Percentiles rank a stretch among this genome's conserved stretches.
phyloP scores from a whole-genome alignment of 2,329 filamentous ascomycete genomes.

The Colletotrichum sp. region DNA sequence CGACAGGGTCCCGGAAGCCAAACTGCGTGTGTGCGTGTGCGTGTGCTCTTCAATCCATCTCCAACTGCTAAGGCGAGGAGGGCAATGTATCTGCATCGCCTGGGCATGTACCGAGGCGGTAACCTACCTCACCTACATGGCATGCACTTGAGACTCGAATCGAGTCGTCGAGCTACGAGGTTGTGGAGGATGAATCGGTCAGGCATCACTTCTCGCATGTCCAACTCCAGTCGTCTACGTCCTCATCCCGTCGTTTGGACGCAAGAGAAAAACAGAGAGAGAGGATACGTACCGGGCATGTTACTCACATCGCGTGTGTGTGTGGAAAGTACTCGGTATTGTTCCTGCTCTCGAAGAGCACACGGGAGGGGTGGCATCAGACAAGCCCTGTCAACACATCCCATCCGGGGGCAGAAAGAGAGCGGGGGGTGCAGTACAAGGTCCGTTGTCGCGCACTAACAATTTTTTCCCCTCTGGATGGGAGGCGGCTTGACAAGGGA shows the following conservation, averaged over 20 bases:
- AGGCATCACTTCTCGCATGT: constrained; percentile 1
- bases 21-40: not conserved
- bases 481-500: constrained; percentile 10
- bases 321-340: not conserved
- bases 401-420: not conserved
- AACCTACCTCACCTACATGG: not conserved
- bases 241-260: not conserved
- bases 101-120: not conserved
- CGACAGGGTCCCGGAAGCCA: not conserved
- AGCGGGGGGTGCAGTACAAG: constrained; percentile 5
- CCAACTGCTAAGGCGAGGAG: not conserved
- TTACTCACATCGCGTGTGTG: not conserved
- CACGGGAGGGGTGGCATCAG: constrained; percentile 1
- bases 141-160: not conserved
- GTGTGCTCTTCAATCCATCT: not conserved
- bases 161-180: not conserved
- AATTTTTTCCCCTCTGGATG: constrained; percentile 13
- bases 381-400: constrained; percentile 10
- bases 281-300: not conserved
- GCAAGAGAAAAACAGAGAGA: not conserved
- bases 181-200: not conserved
- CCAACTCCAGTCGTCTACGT: not conserved
- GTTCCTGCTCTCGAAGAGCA: not conserved
- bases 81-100: not conserved
- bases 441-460: constrained; percentile 15